phyloP scores from a whole-genome alignment of 345 rosid species.

The Trapa bicornis region DNA sequence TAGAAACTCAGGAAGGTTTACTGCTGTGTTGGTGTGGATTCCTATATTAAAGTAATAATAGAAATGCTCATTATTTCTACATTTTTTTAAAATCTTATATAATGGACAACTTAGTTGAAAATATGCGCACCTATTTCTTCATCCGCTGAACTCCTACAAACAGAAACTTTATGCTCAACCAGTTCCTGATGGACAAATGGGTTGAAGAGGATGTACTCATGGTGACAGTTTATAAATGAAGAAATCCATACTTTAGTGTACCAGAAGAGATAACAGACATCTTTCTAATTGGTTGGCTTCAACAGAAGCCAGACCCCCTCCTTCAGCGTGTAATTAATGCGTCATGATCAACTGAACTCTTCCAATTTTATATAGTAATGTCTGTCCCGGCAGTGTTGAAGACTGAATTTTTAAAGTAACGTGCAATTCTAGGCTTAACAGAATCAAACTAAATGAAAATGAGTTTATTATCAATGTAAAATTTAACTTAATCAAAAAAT shows the following conservation, averaged over 20 bases:
- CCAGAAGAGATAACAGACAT: slow-evolving; percentile 18
- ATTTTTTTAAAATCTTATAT: neutral
- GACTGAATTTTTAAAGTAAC: neutral
- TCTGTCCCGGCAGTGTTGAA: no score
- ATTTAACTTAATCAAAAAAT: slow-evolving; percentile 56
- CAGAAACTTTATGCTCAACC: slow-evolving; percentile 28
- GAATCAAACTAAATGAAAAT: neutral
- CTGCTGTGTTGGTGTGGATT: neutral
- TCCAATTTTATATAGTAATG: neutral
- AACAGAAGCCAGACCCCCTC: slow-evolving; percentile 56
- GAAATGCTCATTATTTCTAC: neutral
- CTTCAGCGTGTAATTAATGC: slow-evolving; percentile 46
- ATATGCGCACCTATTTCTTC: slow-evolving; percentile 38
- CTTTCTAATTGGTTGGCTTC: slow-evolving; percentile 25
- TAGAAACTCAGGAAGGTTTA: neutral
- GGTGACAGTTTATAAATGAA: slow-evolving; percentile 63
- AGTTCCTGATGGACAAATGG: slow-evolving; percentile 39
- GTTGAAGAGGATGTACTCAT: slow-evolving; percentile 71
- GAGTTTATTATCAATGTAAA: neutral
- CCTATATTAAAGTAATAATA: neutral
- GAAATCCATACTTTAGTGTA: slow-evolving; percentile 28
- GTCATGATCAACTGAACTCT: slow-evolving; percentile 6
- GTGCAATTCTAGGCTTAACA: neutral
- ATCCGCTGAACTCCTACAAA: slow-evolving; percentile 16
- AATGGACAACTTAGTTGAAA: neutral